Conservation (phyloP, 2,329 filamentous ascomycete species). For the Diaporthe eres region DNA sequence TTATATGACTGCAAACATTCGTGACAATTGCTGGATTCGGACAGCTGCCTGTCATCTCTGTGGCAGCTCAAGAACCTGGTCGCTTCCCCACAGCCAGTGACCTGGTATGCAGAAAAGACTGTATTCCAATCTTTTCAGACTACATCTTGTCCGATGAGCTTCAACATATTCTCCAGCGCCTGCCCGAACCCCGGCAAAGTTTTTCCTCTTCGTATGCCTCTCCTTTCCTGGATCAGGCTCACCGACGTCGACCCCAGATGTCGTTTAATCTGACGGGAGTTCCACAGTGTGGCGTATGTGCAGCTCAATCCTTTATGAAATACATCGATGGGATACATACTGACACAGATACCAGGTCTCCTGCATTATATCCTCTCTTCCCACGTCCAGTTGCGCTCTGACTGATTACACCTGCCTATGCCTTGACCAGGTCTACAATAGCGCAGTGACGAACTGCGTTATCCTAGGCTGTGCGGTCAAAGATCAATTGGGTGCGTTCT, state of each 20-base stretch:
- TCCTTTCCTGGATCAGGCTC: background rate
- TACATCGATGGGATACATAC: background rate
- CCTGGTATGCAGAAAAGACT: background rate
- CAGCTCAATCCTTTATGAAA: background rate
- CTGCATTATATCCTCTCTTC: constrained; percentile 21
- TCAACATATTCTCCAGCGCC: background rate
- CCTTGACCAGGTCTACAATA: constrained; percentile 12
- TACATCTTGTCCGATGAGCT: background rate
- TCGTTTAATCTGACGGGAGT: constrained; percentile 29
- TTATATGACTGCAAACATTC: constrained; percentile 1
- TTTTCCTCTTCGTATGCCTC: background rate
- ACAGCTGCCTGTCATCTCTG: background rate
- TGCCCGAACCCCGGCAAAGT: background rate
- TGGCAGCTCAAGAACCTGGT: background rate
- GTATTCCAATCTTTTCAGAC: background rate
- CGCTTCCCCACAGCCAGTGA: background rate
- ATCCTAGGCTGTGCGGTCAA: constrained; percentile 10
- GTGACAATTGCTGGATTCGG: constrained; percentile 16
- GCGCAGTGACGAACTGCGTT: constrained; percentile 13
- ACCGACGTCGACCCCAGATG: constrained; percentile 9
- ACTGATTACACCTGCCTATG: constrained; percentile 28
- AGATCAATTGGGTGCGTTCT: constrained; percentile 23
- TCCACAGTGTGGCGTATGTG: constrained; percentile 27
- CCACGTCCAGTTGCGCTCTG: constrained; percentile 3
- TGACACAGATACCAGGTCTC: background rate